phyloP scores from a whole-genome alignment of 768 basidiomycete genomes.

The Leccinellum albellum region DNA sequence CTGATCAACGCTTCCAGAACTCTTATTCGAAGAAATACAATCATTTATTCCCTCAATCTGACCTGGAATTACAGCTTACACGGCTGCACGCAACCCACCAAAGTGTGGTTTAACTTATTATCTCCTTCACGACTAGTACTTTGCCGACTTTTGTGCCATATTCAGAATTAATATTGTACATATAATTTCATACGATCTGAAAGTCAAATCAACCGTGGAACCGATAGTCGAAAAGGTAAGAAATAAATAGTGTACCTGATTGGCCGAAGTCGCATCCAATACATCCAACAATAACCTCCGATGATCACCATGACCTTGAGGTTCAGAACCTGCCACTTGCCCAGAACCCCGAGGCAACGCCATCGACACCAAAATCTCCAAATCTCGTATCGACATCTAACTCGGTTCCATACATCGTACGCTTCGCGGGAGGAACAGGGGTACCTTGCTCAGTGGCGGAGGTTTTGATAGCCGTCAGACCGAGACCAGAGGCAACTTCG shows the following conservation, averaged over 20 bases:
- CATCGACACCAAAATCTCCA: slow-evolving; percentile 79
- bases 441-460: slow-evolving; percentile 38
- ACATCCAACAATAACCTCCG: slow-evolving; percentile 2
- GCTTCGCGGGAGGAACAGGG: slow-evolving; percentile 47
- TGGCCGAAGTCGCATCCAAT: slow-evolving; percentile 7
- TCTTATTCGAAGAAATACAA: slow-evolving; percentile 81
- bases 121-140: background rate
- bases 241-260: slow-evolving; percentile 5
- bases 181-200: slow-evolving; percentile 15
- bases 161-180: slow-evolving; percentile 20
- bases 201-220: background rate
- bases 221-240: background rate
- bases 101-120: background rate
- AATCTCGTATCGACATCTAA: slow-evolving; percentile 79
- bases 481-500: slow-evolving; percentile 43
- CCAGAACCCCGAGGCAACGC: slow-evolving; percentile 74
- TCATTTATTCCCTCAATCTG: slow-evolving; percentile 67
- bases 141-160: background rate
- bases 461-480: slow-evolving; percentile 38
- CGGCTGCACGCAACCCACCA: background rate
- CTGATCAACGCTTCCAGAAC: slow-evolving; percentile 36
- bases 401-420: slow-evolving; percentile 84
- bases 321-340: slow-evolving; percentile 43
- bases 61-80: slow-evolving; percentile 2
- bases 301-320: background rate